Evolutionary conservation across 163 green algal species (phyloP).

Genomic region (Smithsoniella earleae): DNA sequence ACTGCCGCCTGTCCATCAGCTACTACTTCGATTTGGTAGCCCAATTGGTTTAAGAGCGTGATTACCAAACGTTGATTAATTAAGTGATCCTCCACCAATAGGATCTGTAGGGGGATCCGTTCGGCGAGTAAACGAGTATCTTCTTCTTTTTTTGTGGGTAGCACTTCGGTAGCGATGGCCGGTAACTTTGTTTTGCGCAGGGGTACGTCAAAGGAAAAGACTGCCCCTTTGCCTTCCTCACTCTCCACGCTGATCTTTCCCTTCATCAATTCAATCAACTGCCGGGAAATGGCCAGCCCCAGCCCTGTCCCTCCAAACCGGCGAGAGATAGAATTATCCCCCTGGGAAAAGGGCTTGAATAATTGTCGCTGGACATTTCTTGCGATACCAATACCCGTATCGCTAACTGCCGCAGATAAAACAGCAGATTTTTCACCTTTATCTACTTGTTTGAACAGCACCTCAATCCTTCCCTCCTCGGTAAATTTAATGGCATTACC

Average conservation of each 20-base stretch:
- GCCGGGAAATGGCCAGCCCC: constrained; percentile 58
- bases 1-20: not conserved
- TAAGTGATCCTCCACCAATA: constrained; percentile 63
- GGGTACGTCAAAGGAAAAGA: constrained; percentile 46
- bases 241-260: constrained; percentile 57
- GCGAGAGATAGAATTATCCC: constrained; percentile 49
- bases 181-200: not conserved
- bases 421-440: constrained; percentile 33
- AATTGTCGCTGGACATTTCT: constrained; percentile 60
- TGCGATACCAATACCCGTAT: constrained; percentile 59
- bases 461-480: constrained; percentile 41
- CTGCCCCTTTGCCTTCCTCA: constrained; percentile 39
- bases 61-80: constrained; percentile 48
- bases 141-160: not conserved
- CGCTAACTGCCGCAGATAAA: constrained; percentile 43
- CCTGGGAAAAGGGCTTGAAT: constrained; percentile 64
- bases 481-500: constrained; percentile 64
- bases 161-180: not conserved
- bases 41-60: constrained; percentile 33
- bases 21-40: not conserved
- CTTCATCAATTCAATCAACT: constrained; percentile 58
- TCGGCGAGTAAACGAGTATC: not conserved
- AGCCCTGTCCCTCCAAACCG: constrained; percentile 65
- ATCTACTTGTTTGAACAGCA: constrained; percentile 32
- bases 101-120: constrained; percentile 45